Percentiles rank a stretch among this genome's conserved stretches.
Conservation (phyloP, 257 asterid species). For the Mentha longifolia region DNA sequence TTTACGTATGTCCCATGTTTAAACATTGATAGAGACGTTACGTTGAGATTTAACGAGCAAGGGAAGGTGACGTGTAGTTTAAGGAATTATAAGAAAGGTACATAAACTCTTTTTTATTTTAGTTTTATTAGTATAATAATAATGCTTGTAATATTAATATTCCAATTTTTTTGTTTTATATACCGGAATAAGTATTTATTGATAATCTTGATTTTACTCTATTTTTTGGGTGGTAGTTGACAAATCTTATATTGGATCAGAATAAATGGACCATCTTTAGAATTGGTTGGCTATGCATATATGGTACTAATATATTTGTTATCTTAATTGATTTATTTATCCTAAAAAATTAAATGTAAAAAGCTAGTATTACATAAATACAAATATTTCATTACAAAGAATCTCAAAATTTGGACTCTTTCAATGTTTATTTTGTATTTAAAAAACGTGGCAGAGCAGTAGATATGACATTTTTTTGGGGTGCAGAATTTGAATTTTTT, state of each 20-base stretch:
- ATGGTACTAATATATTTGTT: too few species aligned
- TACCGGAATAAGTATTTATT: neutral
- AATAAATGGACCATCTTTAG: neutral
- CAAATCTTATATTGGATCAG: neutral
- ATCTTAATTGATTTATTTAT: too few species aligned
- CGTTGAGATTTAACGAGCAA: conserved; percentile 23
- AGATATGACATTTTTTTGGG: neutral
- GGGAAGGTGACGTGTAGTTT: conserved; percentile 25
- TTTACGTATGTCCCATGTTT: neutral
- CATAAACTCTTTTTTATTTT: neutral
- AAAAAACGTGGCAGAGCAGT: conserved; percentile 11
- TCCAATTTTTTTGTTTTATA: neutral
- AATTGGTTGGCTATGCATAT: too few species aligned
- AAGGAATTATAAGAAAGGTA: conserved; percentile 26
- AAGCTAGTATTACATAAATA: neutral
- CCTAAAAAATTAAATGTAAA: neutral
- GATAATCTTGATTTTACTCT: neutral
- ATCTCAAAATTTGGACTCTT: conserved; percentile 10
- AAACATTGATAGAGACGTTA: conserved; percentile 14
- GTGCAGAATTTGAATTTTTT: conserved; percentile 17
- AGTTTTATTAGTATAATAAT: neutral
- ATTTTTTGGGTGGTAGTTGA: neutral
- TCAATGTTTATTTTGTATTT: neutral
- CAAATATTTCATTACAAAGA: neutral
- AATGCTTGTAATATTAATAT: too few species aligned